These are phyloP conservation scores for Antarctomyces pellizariae DNA, from an alignment of 495 filamentous ascomycete species.

Conservation along the genomic window DNA sequence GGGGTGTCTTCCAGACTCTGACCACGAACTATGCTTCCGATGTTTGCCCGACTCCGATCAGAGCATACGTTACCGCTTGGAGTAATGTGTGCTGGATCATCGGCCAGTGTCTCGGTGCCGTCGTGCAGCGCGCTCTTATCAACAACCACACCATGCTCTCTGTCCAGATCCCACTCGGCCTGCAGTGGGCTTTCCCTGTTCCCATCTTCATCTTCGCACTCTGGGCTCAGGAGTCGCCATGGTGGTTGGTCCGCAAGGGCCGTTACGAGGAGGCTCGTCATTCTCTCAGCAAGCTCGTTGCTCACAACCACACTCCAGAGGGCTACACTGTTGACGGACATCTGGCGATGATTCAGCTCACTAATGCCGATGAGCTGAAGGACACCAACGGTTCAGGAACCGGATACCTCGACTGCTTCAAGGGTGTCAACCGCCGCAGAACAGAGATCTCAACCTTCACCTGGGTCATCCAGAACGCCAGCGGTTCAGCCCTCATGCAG, in stretches of 20 bases:
- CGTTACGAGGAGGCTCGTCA: slow-evolving; percentile 20
- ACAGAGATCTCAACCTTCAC: slow-evolving; percentile 30
- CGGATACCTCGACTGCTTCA: slow-evolving; percentile 30
- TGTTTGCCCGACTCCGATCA: slow-evolving; percentile 45
- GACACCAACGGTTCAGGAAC: slow-evolving; percentile 29
- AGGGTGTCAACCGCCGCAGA: slow-evolving; percentile 26
- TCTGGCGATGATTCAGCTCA: slow-evolving; percentile 32
- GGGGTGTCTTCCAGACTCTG: slow-evolving; percentile 62
- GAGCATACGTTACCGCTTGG: slow-evolving; percentile 52
- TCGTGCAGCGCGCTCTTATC: slow-evolving; percentile 22
- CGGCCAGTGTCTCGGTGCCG: slow-evolving; percentile 33
- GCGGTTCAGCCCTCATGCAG: slow-evolving; percentile 27
- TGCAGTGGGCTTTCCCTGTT: slow-evolving; percentile 31
- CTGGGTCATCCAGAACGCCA: slow-evolving; percentile 25
- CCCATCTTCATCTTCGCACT: slow-evolving; percentile 15
- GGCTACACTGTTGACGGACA: slow-evolving; percentile 21
- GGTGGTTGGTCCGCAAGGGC: slow-evolving; percentile 31
- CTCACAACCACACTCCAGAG: slow-evolving; percentile 14
- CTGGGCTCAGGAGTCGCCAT: slow-evolving; percentile 22
- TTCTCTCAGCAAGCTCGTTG: slow-evolving; percentile 19
- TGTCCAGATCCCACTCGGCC: slow-evolving; percentile 26
- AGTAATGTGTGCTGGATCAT: slow-evolving; percentile 54
- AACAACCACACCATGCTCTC: slow-evolving; percentile 18
- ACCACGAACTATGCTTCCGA: slow-evolving; percentile 65
- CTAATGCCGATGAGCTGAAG: slow-evolving; percentile 39